phyloP scores from a whole-genome alignment of 192 early-diverging fungal species.

The Rhizophagus sp. region DNA sequence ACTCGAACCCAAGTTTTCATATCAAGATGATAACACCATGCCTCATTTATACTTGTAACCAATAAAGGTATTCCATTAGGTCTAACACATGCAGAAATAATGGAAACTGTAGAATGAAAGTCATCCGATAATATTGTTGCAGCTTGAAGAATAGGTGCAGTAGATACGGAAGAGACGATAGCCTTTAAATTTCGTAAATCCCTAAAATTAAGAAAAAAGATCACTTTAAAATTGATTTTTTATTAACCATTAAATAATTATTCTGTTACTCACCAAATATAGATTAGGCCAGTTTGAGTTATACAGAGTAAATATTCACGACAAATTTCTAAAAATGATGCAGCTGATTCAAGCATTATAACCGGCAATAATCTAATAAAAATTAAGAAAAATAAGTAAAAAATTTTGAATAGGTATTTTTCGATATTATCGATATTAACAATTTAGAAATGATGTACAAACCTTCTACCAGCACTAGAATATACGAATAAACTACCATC shows the following conservation, averaged over 20 bases:
- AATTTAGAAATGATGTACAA: slow-evolving; percentile 12
- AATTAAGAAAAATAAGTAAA: background rate
- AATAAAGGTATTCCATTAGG: slow-evolving; percentile 67
- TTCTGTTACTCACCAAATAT: slow-evolving; percentile 59
- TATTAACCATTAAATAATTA: background rate
- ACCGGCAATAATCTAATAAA: slow-evolving; percentile 63
- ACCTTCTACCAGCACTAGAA: slow-evolving; percentile 70
- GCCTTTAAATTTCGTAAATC: slow-evolving; percentile 57
- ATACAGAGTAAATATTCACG: slow-evolving; percentile 66
- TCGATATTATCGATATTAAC: background rate
- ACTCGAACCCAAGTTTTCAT: slow-evolving; percentile 73
- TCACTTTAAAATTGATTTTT: background rate
- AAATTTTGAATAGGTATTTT: background rate
- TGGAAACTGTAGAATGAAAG: slow-evolving; percentile 42
- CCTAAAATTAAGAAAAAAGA: slow-evolving; percentile 44
- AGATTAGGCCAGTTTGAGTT: slow-evolving; percentile 60
- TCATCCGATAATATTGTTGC: slow-evolving; percentile 38
- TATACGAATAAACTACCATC: slow-evolving; percentile 69
- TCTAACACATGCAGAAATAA: slow-evolving; percentile 56
- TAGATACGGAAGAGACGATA: slow-evolving; percentile 55
- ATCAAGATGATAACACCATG: slow-evolving; percentile 62
- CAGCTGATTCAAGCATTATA: slow-evolving; percentile 62
- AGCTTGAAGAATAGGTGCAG: slow-evolving; percentile 64
- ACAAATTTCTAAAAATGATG: slow-evolving; percentile 57
- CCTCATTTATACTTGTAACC: slow-evolving; percentile 59